Base-by-base conservation (phyloP, 106 monocot genomes). In the Apostasia shenzhenica region DNA sequence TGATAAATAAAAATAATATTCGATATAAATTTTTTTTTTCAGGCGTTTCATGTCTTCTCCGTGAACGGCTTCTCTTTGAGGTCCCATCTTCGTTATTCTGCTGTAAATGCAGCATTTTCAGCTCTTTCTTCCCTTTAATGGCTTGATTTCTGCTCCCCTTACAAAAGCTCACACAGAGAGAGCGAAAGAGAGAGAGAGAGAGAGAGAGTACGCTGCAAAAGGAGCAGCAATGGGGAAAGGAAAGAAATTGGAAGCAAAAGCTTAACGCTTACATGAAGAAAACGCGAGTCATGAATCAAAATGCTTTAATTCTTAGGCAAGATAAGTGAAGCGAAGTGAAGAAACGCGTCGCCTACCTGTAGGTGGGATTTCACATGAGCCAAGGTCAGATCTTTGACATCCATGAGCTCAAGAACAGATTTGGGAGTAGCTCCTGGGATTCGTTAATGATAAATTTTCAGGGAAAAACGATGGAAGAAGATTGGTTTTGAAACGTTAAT, bases 361-460 rank as follows among this genome's bases (percentile, higher is more conserved):
- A 85, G 78, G 66, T 85, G 75, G 61, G 68, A 69, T 69, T 76
- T 76, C 38, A 76, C 75, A 62, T 76, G 75, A 54, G 75, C 75
- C 66, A 85, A 59, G 4, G 85, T 85, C 14, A 85, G 81, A 78
- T 85, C 85, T 50, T 81, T 85, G 44, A 81, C 85, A 72, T 85
- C 85, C 85, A 85, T 85, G 40, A 85, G 85, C 72, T 85, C 85
- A 40, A 85, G 75, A 59, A 85, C 85, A 8, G 81, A 81, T 71
- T 85, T 85, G 12, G 85, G 85, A 52, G 85, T 85, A 41, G 85
- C 85, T 72, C 85, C 85, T 85, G 26, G 26, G 26, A 26, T 26
- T 26, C 26, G 26, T 26, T 26, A 26, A 26, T 26, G 26, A 26
- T 0, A 26, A 26, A 26, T 26, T 26, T 26, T 26, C 26, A 26